phyloP scores from a whole-genome alignment of 75 land plant genomes.

The Isoetes taiwanensis region DNA sequence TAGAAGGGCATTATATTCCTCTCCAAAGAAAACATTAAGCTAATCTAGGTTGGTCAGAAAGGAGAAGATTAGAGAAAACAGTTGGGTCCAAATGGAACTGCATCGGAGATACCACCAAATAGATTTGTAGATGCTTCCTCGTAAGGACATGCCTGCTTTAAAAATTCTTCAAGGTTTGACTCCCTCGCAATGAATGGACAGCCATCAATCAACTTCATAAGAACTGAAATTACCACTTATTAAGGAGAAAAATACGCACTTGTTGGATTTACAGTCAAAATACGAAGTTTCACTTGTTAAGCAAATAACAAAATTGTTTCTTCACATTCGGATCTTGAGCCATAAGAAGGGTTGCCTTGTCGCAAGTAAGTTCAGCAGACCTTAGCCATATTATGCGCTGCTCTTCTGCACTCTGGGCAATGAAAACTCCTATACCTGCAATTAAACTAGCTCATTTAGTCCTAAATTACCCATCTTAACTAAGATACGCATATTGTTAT shows the following conservation, averaged over 20 bases:
- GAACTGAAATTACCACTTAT: conserved; percentile 83
- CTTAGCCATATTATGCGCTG: conserved; percentile 65
- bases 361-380: conserved; percentile 83
- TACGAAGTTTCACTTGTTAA: no score
- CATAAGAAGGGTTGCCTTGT: conserved; percentile 86
- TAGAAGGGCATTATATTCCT: no score
- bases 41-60: no score
- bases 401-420: conserved; percentile 58
- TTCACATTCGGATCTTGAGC: conserved; percentile 76
- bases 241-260: conserved; percentile 14
- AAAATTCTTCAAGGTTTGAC: conserved; percentile 77
- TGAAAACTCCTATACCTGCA: conserved; percentile 55
- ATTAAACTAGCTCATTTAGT: no score
- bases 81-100: no score
- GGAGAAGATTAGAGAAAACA: no score
- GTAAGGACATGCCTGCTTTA: conserved; percentile 88
- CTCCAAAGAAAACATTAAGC: no score
- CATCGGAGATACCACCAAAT: conserved; percentile 81
- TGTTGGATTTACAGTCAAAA: no score
- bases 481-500: no score
- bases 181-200: conserved; percentile 75
- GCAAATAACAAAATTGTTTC: neutral
- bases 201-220: conserved; percentile 90
- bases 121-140: conserved; percentile 84
- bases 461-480: no score